A percentile compares a stretch with the other conserved stretches of the same genome.
phyloP scores from a whole-genome alignment of 257 asterid genomes.

The Solanum rostratum region DNA sequence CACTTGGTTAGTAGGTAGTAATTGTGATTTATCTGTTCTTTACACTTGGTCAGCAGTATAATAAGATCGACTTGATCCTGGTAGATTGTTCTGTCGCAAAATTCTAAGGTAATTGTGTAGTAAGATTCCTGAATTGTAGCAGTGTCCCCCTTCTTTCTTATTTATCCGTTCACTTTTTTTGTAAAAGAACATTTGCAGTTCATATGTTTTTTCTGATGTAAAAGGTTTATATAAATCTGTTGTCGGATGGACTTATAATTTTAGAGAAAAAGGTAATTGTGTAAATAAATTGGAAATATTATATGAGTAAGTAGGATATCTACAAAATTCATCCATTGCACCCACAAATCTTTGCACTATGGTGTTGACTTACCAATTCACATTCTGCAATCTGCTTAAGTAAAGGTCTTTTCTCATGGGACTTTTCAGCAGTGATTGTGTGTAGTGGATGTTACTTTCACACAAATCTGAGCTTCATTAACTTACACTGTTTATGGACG shows the following conservation, averaged over 20 bases:
- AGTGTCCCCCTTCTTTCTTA: neutral
- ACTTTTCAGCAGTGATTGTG: neutral
- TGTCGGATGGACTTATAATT: neutral
- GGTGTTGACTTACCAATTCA: neutral
- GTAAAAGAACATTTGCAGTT: constrained; percentile 1
- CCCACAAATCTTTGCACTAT: neutral
- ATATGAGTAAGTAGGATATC: neutral
- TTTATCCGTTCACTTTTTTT: neutral
- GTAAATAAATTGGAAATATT: neutral
- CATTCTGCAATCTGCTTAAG: neutral
- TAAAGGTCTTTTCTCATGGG: neutral
- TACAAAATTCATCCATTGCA: neutral
- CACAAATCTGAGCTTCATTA: neutral
- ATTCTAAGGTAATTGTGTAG: constrained; percentile 26
- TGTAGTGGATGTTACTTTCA: neutral
- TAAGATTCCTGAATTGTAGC: constrained; percentile 6
- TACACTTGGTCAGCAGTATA: neutral
- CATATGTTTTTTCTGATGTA: neutral
- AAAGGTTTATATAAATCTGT: neutral
- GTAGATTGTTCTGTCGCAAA: constrained; percentile 11
- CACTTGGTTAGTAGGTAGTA: too few species aligned
- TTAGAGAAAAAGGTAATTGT: neutral
- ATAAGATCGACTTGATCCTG: constrained; percentile 4
- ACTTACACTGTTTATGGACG: neutral
- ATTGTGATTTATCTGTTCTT: too few species aligned